Evolutionary conservation across 768 basidiomycete species (phyloP).

Genomic region (Paxillus ammoniavirescens): DNA sequence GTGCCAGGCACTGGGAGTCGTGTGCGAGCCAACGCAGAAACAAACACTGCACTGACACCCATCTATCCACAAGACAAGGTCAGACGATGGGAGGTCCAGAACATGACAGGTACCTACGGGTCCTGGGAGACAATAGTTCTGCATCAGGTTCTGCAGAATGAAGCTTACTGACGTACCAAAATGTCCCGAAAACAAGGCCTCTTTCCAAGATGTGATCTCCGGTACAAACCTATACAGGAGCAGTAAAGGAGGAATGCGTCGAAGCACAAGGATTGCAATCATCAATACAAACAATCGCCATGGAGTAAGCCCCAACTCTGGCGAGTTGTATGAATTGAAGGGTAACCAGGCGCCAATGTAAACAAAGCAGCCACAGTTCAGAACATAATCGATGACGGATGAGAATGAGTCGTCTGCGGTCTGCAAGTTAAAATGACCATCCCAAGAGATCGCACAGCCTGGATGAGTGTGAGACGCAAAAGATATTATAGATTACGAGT

Average conservation of each 20-base stretch:
- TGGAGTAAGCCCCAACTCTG: conserved; percentile 59
- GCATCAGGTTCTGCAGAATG: neutral
- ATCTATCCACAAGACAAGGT: conserved; percentile 46
- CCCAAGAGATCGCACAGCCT: conserved; percentile 92
- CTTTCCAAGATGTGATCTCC: conserved; percentile 79
- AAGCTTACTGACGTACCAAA: conserved; percentile 54
- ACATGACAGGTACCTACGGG: conserved; percentile 41
- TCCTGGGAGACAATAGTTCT: conserved; percentile 33
- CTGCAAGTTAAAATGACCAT: conserved; percentile 76
- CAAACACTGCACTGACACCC: conserved; percentile 92
- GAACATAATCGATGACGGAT: conserved; percentile 84
- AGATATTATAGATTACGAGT: neutral
- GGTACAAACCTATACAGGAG: conserved; percentile 82
- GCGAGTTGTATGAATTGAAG: conserved; percentile 54
- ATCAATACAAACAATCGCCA: conserved; percentile 72
- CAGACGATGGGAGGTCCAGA: neutral
- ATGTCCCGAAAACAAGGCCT: conserved; percentile 90
- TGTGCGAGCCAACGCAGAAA: conserved; percentile 69
- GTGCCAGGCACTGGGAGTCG: conserved; percentile 54
- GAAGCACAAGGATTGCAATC: conserved; percentile 64
- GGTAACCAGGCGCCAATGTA: conserved; percentile 89
- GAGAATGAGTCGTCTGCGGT: conserved; percentile 87
- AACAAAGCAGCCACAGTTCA: conserved; percentile 79
- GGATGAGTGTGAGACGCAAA: conserved; percentile 18
- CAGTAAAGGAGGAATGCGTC: conserved; percentile 80